Conservation (phyloP, 176 grass and related monocot species). For the Saccharum officinarum region DNA sequence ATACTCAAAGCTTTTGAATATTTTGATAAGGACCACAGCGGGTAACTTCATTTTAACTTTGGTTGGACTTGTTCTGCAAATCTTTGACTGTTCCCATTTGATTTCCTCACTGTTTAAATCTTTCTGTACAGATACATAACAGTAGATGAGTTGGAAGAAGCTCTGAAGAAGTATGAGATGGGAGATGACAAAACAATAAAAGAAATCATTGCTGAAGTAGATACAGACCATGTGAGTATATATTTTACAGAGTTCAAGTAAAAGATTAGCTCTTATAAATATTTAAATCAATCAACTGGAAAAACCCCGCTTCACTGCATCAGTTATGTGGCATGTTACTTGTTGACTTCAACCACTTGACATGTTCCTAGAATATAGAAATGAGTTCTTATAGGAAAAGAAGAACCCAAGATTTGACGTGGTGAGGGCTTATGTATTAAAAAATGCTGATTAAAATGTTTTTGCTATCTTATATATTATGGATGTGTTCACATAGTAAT, state of each 20-base stretch:
- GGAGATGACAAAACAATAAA: constrained; percentile 97
- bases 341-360: neutral
- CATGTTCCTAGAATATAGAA: neutral
- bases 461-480: neutral
- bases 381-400: neutral
- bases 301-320: neutral
- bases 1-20: constrained; percentile 98
- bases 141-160: constrained; percentile 96
- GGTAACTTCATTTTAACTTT: constrained; percentile 55
- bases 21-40: constrained; percentile 97
- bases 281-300: neutral
- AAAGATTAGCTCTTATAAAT: neutral
- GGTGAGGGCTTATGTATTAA: neutral
- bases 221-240: constrained; percentile 76
- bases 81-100: constrained; percentile 30
- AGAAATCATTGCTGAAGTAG: constrained; percentile 98
- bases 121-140: constrained; percentile 79
- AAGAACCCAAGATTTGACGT: neutral
- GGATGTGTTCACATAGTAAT: neutral
- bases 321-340: constrained; percentile 6
- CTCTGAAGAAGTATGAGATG: constrained; percentile 96
- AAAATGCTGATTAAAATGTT: neutral
- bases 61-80: neutral
- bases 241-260: constrained; percentile 12
- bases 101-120: constrained; percentile 35